phyloP scores from a whole-genome alignment of 106 monocot species.

The Dendrobium chrysotoxum region DNA sequence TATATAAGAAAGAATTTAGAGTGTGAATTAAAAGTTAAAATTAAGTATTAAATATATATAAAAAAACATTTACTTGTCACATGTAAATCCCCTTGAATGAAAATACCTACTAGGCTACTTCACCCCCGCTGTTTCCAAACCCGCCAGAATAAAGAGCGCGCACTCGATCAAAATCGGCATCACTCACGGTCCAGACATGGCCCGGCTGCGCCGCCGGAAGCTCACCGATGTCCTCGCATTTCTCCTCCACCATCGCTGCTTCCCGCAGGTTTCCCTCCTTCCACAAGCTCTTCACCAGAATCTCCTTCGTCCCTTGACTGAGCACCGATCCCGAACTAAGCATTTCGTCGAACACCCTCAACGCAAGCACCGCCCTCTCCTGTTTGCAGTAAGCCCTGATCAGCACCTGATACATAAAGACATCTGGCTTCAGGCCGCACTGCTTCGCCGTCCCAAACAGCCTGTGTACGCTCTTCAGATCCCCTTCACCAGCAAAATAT shows the following conservation, averaged over 20 bases:
- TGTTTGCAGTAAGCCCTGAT: constrained; percentile 55
- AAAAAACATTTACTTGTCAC: no score
- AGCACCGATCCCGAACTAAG: constrained; percentile 27
- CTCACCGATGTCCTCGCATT: constrained; percentile 37
- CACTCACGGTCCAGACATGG: constrained; percentile 80
- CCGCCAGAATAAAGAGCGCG: constrained; percentile 51
- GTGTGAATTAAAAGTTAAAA: no score
- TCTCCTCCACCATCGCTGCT: constrained; percentile 74
- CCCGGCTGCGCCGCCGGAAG: constrained; percentile 57
- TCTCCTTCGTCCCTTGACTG: constrained; percentile 31
- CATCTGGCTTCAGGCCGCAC: constrained; percentile 62
- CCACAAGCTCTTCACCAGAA: constrained; percentile 90
- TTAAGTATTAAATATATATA: no score
- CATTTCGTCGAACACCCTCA: constrained; percentile 87
- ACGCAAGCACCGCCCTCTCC: constrained; percentile 54
- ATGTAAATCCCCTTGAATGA: no score
- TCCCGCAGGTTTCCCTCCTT: constrained; percentile 80
- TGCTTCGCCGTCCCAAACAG: constrained; percentile 62
- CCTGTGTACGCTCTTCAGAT: constrained; percentile 56
- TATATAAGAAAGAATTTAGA: no score
- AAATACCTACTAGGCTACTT: no score
- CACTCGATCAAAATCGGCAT: constrained; percentile 43
- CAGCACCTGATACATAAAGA: constrained; percentile 52
- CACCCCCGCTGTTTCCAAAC: not conserved
- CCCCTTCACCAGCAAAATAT: constrained; percentile 53